Evolutionary conservation across 345 rosid species (phyloP), one percentile per base, ranked within the genome.

Genomic region (Acer saccharum): DNA sequence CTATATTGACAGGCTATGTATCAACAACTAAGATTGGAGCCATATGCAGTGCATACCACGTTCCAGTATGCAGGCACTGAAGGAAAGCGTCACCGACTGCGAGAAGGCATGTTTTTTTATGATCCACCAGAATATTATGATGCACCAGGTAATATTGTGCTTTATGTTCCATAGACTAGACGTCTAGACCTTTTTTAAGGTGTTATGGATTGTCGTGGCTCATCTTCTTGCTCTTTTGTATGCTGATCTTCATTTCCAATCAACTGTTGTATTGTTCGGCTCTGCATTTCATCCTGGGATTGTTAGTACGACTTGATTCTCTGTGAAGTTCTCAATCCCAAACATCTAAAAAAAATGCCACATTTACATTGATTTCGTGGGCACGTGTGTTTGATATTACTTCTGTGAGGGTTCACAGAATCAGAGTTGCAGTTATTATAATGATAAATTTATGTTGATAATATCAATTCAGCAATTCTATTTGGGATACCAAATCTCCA

Each of bases 51-150:
- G 82, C 99, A 96, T 84, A 96, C 99, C 79, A 96, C 99, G 20
- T 96, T 92, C 83, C 99, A 96, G 72, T 96, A 90, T 86, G 98
- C 87, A 68, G 99, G 98, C 68, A 96, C 99, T 3, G 99, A 92
- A 73, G 99, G 99, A 76, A 94, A 94, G 89, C 95, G 99, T 61
- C 98, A 96, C 70, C 90, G 99, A 71, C 83, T 96, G 74, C 90
- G 99, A 72, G 99, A 96, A 74, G 98, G 84, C 78, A 94, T 86
- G 95, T 83, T 87, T 71, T 96, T 96, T 82, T 92, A 87, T 85
- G 98, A 96, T 83, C 94, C 93, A 50, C 92, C 95, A 12, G 98
- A 92, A 69, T 96, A 96, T 83, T 94, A 90, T 78, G 93, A 96
- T 79, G 73, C 83, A 25, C 89, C 94, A 80, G 98, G 99, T 96